A percentile compares a stretch with the other conserved stretches of the same genome.
Evolutionary conservation across 257 asterid genomes (phyloP).

Genomic region (Fraxinus excelsior): DNA sequence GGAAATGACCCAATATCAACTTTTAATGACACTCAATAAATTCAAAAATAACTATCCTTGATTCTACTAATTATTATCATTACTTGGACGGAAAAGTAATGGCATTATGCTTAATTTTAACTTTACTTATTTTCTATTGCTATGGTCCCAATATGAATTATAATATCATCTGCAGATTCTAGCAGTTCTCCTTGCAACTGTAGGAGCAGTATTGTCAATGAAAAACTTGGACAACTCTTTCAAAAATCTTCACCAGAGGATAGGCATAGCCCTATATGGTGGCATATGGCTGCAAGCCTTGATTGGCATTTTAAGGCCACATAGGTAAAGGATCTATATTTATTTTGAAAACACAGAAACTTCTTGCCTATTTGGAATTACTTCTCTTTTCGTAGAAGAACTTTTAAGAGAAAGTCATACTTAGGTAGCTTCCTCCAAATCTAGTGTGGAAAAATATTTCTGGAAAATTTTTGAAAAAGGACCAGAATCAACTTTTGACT

Average conservation of each 20-base stretch:
- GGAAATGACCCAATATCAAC: slow-evolving; percentile 28
- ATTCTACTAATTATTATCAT: slow-evolving; percentile 37
- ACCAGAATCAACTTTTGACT: no score
- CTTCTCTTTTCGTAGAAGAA: no score
- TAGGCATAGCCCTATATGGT: slow-evolving; percentile 74
- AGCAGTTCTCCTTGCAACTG: slow-evolving; percentile 67
- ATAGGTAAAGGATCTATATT: slow-evolving; percentile 43
- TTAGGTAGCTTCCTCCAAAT: no score
- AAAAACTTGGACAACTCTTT: slow-evolving; percentile 73
- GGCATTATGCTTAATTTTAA: slow-evolving; percentile 23
- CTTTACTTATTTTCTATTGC: slow-evolving; percentile 2
- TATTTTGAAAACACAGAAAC: not conserved
- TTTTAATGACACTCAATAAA: slow-evolving; percentile 30
- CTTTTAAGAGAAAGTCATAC: no score
- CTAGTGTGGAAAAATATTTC: no score
- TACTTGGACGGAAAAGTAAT: slow-evolving; percentile 37
- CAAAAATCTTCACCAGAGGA: slow-evolving; percentile 74
- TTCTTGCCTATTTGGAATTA: no score
- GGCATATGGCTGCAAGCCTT: slow-evolving; percentile 71
- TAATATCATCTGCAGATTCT: slow-evolving; percentile 46
- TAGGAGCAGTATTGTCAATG: slow-evolving; percentile 72
- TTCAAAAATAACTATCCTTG: slow-evolving; percentile 26
- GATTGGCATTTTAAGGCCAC: slow-evolving; percentile 67
- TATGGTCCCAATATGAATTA: slow-evolving; percentile 11
- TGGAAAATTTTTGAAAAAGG: no score